Evolutionary conservation across 768 basidiomycete genomes (phyloP).

Genomic region (Mycena leptocephala): DNA sequence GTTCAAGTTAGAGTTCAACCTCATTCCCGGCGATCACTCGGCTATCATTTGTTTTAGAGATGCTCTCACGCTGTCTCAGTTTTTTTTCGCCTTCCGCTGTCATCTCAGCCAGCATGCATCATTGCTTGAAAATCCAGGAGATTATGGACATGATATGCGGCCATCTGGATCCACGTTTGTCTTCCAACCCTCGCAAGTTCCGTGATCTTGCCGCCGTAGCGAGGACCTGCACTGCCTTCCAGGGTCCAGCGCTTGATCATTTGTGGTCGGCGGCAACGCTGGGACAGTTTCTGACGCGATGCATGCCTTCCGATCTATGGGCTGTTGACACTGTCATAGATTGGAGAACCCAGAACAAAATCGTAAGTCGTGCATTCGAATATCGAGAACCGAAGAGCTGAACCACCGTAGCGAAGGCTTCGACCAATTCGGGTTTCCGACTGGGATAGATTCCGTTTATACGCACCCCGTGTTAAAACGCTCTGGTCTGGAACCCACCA

Average conservation of each 20-base stretch:
- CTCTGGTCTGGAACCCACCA: neutral
- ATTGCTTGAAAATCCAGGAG: neutral
- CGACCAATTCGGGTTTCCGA: neutral
- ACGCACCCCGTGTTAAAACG: neutral
- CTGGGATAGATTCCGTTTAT: neutral
- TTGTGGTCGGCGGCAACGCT: neutral
- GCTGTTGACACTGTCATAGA: neutral
- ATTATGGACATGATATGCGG: neutral
- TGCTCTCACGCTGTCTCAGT: too few relatives aligned
- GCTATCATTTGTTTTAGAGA: too few relatives aligned
- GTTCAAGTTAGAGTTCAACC: too few relatives aligned
- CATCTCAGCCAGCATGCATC: neutral
- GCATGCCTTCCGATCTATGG: neutral
- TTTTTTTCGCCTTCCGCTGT: too few relatives aligned
- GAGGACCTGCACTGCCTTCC: neutral
- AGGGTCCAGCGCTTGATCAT: neutral
- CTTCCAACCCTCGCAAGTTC: too few relatives aligned
- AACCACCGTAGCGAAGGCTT: neutral
- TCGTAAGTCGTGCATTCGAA: neutral
- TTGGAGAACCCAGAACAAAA: neutral
- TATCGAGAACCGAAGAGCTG: neutral
- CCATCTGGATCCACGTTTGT: neutral
- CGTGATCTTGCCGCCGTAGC: neutral
- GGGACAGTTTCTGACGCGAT: neutral
- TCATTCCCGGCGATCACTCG: too few relatives aligned